These are phyloP conservation scores for Oryza nivara DNA, from an alignment of 176 grass and related monocot genomes.

Conservation along the genomic window DNA sequence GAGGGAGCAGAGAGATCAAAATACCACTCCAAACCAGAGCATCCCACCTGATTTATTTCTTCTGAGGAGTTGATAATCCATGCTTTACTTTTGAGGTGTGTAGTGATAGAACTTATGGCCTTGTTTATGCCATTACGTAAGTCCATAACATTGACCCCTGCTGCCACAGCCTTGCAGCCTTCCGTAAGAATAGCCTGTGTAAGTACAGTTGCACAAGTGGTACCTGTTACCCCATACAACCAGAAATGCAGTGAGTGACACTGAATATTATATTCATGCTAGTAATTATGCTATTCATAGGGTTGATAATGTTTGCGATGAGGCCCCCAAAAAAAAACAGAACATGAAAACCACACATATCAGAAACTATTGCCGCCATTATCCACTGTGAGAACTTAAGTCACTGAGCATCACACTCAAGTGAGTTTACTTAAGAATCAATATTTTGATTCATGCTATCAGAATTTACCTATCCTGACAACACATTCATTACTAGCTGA, in stretches of 20 bases:
- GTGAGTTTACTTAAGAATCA: neutral
- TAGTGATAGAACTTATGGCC: constrained; percentile 66
- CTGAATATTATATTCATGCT: neutral
- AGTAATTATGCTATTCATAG: neutral
- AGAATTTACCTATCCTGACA: neutral
- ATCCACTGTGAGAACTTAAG: neutral
- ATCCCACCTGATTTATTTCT: constrained; percentile 86
- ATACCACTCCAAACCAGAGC: neutral
- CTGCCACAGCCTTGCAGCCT: constrained; percentile 91
- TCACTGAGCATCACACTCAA: neutral
- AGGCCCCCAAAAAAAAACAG: neutral
- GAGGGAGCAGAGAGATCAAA: neutral
- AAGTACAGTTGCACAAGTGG: constrained; percentile 92
- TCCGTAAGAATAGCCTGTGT: constrained; percentile 89
- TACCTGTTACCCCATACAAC: constrained; percentile 60
- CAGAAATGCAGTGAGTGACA: constrained; percentile 27
- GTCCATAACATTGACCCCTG: constrained; percentile 91
- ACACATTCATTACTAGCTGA: neutral
- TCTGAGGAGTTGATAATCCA: constrained; percentile 83
- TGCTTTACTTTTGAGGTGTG: constrained; percentile 76
- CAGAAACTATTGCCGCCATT: neutral
- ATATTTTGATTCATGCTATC: neutral
- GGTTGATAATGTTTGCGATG: neutral
- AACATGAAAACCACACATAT: neutral
- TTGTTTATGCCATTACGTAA: constrained; percentile 85